Base-by-base conservation (phyloP, 2,329 filamentous ascomycete genomes). In the Stemphylium beticola region DNA sequence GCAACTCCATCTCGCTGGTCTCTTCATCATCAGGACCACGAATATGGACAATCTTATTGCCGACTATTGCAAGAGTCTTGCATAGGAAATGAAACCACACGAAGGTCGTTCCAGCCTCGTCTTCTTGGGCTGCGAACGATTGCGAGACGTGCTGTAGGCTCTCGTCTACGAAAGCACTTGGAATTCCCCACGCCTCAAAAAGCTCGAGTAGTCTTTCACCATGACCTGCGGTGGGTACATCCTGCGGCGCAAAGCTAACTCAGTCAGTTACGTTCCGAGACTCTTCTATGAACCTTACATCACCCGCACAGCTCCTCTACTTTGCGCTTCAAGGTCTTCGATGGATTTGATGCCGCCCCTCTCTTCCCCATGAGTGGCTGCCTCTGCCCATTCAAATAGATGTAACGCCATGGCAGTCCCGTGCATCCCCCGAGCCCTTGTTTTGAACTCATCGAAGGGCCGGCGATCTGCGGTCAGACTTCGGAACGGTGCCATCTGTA, bases 61-160 rank as follows among this genome's bases (percentile, higher is more conserved):
- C 33, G 2, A 44, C n/a, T 4, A 61, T 20, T n/a, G 46, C 51
- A 12, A 71, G 38, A 18, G 63, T 59, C 26, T 71, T 71, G 26
- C 60, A 64, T n/a, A 74, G 56, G 26, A 69, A 62, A 40, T 74
- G 70, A 26, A 72, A 71, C 68, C 69, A 73, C 1, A 64, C 49
- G 20, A 58, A 63, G 5, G 43, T 45, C 4, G 61, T 64, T 4
- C 58, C 60, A 37, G 65, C 51, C 1, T 50, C 47, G 24, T 66
- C 61, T 31, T 47, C 59, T 15, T 55, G 58, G 10, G 52, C 57
- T n/a, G 67, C 66, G 40, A 72, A 72, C 0, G 69, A 71, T 18
- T 69, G 65, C 17, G 69, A 67, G 12, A 67, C 62, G n/a, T 50
- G 53, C 20, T 69, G 62, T 8, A 67, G 40, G 11, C 69, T 52